A percentile compares a stretch with the other conserved stretches of the same genome.
phyloP scores from a whole-genome alignment of 1,284 basidiomycete genomes.

The Cystobasidium pallidum region DNA sequence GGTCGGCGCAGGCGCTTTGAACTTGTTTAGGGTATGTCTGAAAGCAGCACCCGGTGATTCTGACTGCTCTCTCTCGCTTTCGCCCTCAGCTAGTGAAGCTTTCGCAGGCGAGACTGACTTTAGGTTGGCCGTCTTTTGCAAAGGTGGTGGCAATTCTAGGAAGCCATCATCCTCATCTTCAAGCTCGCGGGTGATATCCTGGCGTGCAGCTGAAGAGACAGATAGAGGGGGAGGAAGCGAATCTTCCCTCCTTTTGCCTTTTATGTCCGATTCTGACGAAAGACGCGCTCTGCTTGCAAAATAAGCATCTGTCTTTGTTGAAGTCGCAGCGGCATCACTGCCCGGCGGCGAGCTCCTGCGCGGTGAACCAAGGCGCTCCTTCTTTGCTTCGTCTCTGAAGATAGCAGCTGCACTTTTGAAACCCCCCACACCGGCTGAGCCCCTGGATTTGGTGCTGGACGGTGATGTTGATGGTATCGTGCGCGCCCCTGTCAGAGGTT shows the following conservation, averaged over 20 bases:
- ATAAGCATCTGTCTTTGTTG: not conserved
- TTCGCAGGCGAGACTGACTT: not conserved
- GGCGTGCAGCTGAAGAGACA: not conserved
- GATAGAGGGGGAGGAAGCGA: slow-evolving; percentile 13
- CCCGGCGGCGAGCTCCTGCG: slow-evolving; percentile 1
- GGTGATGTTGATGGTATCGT: not conserved
- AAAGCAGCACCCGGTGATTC: slow-evolving; percentile 24
- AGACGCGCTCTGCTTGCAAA: not conserved
- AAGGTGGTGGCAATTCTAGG: slow-evolving; percentile 35
- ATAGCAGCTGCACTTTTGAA: slow-evolving; percentile 39
- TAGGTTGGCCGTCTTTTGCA: not conserved
- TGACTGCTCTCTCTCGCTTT: not conserved
- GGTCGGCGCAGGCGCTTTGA: slow-evolving; percentile 25
- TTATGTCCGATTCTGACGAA: slow-evolving; percentile 6
- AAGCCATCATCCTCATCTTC: slow-evolving; percentile 43
- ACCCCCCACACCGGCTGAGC: slow-evolving; percentile 10
- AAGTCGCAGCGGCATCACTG: not conserved
- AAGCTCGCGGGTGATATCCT: slow-evolving; percentile 1
- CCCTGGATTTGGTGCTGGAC: too few relatives aligned
- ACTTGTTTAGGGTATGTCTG: slow-evolving; percentile 10
- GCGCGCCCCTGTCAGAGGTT: too few relatives aligned
- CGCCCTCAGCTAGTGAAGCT: not conserved
- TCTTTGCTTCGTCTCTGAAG: slow-evolving; percentile 23
- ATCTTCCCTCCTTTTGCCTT: slow-evolving; percentile 18
- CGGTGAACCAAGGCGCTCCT: not conserved